These are phyloP conservation scores for Colletotrichum chrysophilum DNA, from an alignment of 2,329 filamentous ascomycete species.

Conservation along the genomic window DNA sequence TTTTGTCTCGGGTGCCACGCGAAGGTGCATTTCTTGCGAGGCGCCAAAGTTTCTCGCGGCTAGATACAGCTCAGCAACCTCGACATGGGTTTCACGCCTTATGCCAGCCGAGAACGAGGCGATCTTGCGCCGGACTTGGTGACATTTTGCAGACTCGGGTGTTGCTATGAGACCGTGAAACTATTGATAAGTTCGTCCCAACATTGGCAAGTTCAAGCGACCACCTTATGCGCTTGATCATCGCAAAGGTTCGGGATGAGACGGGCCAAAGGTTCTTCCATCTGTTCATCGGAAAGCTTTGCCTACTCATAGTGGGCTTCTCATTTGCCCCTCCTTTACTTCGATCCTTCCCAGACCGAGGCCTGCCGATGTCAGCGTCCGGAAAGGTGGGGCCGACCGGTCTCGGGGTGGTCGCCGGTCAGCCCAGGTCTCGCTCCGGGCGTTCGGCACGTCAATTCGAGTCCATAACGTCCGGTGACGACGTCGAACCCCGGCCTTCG, in stretches of 20 bases:
- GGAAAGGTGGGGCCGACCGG: neutral
- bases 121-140: neutral
- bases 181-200: neutral
- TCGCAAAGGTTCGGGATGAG: neutral
- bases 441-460: neutral
- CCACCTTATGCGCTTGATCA: neutral
- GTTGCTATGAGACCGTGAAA: neutral
- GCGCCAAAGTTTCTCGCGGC: neutral
- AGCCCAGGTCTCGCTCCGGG: neutral
- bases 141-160: neutral
- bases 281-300: neutral
- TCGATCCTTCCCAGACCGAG: neutral
- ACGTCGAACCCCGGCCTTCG: neutral
- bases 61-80: neutral
- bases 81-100: neutral
- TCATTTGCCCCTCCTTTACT: neutral
- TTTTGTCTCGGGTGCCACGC: neutral
- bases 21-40: neutral
- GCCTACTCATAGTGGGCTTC: neutral
- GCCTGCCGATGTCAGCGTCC: neutral
- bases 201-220: neutral
- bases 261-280: neutral
- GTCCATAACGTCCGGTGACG: neutral
- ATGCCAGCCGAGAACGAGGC: neutral
- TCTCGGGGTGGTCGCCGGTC: neutral